Conservation (phyloP, 2,329 filamentous ascomycete species). For the Zymoseptoria passerinii region DNA sequence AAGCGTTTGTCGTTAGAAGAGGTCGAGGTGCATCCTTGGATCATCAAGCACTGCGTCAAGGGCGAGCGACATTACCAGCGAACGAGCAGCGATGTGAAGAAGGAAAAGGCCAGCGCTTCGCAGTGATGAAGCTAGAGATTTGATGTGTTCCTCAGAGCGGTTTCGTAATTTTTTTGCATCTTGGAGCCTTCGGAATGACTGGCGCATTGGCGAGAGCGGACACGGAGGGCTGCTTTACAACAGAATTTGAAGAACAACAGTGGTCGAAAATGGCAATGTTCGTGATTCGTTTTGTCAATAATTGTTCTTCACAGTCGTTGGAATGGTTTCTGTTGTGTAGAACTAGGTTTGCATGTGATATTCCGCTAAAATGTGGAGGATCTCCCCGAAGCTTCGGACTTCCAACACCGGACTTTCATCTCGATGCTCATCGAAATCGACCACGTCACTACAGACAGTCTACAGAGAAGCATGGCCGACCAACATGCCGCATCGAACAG, state of each 20-base stretch:
- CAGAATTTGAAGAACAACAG: background rate
- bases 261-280: background rate
- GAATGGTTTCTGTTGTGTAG: background rate
- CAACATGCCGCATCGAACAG: background rate
- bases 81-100: conserved; percentile 28
- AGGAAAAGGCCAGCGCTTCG: conserved; percentile 14
- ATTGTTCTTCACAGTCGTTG: background rate
- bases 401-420: background rate
- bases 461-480: background rate
- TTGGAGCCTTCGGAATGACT: background rate
- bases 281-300: background rate
- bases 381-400: background rate
- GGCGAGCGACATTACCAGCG: conserved; percentile 39
- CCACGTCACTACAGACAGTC: background rate
- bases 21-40: conserved; percentile 88
- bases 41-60: conserved; percentile 80
- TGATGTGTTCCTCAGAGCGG: background rate
- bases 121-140: background rate
- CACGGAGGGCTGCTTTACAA: background rate
- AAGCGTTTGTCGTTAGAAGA: conserved; percentile 87
- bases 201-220: background rate
- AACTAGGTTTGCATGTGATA: background rate
- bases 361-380: background rate
- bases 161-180: conserved; percentile 5
- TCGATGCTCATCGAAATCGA: background rate